Percentiles rank a stretch among this genome's conserved stretches.
These are phyloP conservation scores for Cryptococcus wingfieldii DNA, from an alignment of 1,284 basidiomycete genomes.

Conservation along the genomic window DNA sequence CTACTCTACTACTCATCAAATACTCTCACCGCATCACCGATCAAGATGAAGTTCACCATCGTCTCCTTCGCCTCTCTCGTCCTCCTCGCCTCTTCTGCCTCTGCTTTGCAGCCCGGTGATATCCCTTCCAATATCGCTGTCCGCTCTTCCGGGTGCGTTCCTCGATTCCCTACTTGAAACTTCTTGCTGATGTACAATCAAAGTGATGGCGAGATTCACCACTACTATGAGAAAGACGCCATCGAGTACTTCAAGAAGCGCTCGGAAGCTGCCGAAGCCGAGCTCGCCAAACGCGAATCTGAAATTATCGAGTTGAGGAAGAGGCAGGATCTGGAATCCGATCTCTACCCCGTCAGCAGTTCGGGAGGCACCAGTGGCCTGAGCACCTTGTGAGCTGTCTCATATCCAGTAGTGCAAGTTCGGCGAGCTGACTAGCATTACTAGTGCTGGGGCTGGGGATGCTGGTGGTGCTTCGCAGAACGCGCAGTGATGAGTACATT, in stretches of 20 bases:
- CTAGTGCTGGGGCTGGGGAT: no score
- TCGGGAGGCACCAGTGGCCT: constrained; percentile 1
- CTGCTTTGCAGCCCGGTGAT: constrained; percentile 12
- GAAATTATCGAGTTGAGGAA: not conserved
- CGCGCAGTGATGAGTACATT: no score
- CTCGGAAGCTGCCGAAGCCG: constrained; percentile 1
- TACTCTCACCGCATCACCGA: not conserved
- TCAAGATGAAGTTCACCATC: constrained; percentile 7
- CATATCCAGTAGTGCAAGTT: no score
- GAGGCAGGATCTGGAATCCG: constrained; percentile 4
- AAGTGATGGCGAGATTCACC: constrained; percentile 6
- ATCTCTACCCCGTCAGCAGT: constrained; percentile 7
- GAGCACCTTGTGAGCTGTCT: constrained; percentile 6
- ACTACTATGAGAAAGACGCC: constrained; percentile 14
- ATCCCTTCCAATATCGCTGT: constrained; percentile 17
- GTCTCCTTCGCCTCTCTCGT: constrained; percentile 1
- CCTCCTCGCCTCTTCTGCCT: constrained; percentile 1
- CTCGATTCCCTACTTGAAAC: not conserved
- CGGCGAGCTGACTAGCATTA: no score
- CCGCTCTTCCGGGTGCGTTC: constrained; percentile 8
- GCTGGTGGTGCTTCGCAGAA: no score
- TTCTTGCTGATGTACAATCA: not conserved
- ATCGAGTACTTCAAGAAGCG: constrained; percentile 12
- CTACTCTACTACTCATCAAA: not conserved
- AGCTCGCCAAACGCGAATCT: constrained; percentile 1